These are phyloP conservation scores for Venturia asperata DNA, from an alignment of 2,329 filamentous ascomycete genomes.

Conservation along the genomic window DNA sequence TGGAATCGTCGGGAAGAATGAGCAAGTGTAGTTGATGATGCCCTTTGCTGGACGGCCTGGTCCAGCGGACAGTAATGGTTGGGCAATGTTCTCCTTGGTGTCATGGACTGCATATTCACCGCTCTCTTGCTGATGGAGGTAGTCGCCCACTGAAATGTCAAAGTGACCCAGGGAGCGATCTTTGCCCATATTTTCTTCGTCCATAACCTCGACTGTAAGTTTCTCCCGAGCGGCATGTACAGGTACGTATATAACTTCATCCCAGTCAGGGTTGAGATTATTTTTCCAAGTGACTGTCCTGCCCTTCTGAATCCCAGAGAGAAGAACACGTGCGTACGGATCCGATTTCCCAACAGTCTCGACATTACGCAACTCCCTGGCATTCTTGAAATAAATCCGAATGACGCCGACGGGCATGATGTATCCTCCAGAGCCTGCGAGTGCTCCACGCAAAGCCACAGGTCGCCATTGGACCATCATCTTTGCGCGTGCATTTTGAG, in stretches of 20 bases:
- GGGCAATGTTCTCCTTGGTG: conserved; percentile 52
- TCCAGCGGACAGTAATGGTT: conserved; percentile 47
- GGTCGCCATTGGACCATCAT: conserved; percentile 93
- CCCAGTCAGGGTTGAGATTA: conserved; percentile 90
- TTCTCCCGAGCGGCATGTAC: conserved; percentile 80
- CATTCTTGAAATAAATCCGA: conserved; percentile 84
- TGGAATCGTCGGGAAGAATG: conserved; percentile 87
- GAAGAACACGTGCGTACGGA: conserved; percentile 79
- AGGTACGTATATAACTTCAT: conserved; percentile 91
- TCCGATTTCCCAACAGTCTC: conserved; percentile 97
- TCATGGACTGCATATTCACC: conserved; percentile 79
- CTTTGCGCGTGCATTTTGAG: conserved; percentile 77
- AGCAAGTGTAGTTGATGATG: conserved; percentile 68
- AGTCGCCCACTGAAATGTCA: conserved; percentile 72
- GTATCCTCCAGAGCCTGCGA: conserved; percentile 72
- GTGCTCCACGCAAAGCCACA: conserved; percentile 72
- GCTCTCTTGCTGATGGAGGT: conserved; percentile 65
- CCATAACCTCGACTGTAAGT: conserved; percentile 89
- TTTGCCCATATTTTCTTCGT: conserved; percentile 84
- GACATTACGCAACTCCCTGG: conserved; percentile 76
- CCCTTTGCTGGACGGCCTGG: conserved; percentile 79
- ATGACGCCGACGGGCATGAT: conserved; percentile 90
- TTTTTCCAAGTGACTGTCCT: conserved; percentile 94
- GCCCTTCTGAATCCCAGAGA: conserved; percentile 84
- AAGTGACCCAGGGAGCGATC: conserved; percentile 80